Evolutionary conservation across 768 basidiomycete species (phyloP), one percentile per base, ranked within the genome.

Genomic region (Lyophyllum decastes): DNA sequence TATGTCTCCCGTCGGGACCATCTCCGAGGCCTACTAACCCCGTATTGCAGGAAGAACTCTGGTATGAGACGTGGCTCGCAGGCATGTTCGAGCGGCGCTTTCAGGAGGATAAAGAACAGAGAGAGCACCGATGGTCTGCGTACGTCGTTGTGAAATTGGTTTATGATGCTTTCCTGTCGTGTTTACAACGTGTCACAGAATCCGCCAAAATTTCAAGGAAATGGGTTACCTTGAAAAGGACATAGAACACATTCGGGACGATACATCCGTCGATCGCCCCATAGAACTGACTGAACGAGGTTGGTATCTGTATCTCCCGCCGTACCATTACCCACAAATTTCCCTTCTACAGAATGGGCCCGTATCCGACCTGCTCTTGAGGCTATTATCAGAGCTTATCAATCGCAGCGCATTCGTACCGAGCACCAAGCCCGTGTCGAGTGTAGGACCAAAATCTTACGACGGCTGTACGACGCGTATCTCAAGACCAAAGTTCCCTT

Each of bases 211-310:
- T 27, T 61, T 71, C 30, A 27, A 50, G 3, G 43, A 53, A 22
- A 41, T 69, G 2, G 70, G 70, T 1, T 67, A 69, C 51, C 8
- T 40, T 0, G 47, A 59, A 10, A 5, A 5, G 16, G 68, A 71
- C 33, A 56, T 69, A 2, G 1, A 21, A 1, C 0, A 14, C 6
- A 54, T 65, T 10, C 0, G 7, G 3, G 10, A 35, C 25, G 17
- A 41, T 1, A 22, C 2, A 8, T 47, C 52, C 2, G 62, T 61
- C 8, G 7, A 34, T n/a, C 52, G 56, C 21, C 12, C 49, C 2
- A 33, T 53, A 7, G 59, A 60, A 22, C 61, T 74, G n/a, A 72
- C 70, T 4, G 68, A 70, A 22, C 66, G 64, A 19, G 61, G 73
- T 74, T 54, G 0, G 64, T 60, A 1, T 49, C 33, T 22, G 24